Conservation (phyloP, 345 rosid genomes). For the Isatis tinctoria region DNA sequence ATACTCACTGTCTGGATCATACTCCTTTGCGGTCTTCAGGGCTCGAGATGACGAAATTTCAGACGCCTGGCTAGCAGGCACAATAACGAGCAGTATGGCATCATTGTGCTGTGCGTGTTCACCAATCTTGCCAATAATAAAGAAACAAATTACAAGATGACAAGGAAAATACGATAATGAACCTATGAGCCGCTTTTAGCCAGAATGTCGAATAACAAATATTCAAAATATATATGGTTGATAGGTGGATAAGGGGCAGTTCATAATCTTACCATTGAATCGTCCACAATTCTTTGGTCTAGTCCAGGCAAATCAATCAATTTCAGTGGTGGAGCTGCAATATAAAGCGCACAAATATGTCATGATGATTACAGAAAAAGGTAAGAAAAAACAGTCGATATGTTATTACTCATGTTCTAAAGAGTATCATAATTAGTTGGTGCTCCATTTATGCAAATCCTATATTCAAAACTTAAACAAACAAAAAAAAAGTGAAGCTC, state of each 20-base stretch:
- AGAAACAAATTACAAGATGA: slow-evolving; percentile 5
- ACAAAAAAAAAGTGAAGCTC: background rate
- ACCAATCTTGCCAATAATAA: slow-evolving; percentile 44
- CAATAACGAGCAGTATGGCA: slow-evolving; percentile 76
- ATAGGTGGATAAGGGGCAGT: slow-evolving; percentile 5
- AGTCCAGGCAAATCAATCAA: slow-evolving; percentile 92
- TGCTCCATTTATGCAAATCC: background rate
- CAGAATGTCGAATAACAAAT: background rate
- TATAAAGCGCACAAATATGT: slow-evolving; percentile 13
- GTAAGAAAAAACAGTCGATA: background rate
- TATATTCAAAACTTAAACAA: background rate
- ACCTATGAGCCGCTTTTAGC: slow-evolving; percentile 1
- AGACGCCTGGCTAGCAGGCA: slow-evolving; percentile 89
- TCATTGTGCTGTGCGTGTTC: slow-evolving; percentile 83
- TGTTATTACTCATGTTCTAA: background rate
- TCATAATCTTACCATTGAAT: slow-evolving; percentile 61
- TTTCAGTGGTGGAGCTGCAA: slow-evolving; percentile 89
- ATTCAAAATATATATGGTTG: slow-evolving; percentile 1
- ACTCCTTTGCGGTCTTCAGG: slow-evolving; percentile 83
- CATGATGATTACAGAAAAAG: background rate
- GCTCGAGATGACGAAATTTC: slow-evolving; percentile 92
- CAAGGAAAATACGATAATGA: slow-evolving; percentile 6
- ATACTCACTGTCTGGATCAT: slow-evolving; percentile 74
- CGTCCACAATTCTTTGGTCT: slow-evolving; percentile 88
- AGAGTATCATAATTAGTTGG: background rate